Base-by-base conservation (phyloP, 129 eudicot species). In the Mikania micrantha region DNA sequence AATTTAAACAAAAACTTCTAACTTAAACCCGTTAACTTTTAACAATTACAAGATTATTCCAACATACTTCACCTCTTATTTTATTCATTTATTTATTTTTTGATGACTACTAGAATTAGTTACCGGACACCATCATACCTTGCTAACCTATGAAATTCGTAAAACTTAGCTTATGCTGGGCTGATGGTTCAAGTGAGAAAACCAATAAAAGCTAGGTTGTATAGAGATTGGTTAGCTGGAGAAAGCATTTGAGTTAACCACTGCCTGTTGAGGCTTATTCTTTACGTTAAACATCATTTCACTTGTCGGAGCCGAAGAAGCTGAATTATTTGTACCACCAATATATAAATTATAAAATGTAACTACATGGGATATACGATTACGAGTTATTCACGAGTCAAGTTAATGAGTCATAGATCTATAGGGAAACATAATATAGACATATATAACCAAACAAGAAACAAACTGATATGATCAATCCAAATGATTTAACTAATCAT, bases 401-500 rank as follows among this genome's bases (percentile, higher is more conserved):
- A 50, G 15, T 50, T 15, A 50, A 20, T 0, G 29, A 49, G 57
- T 0, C 3, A 8, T 21, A 50, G 15, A 50, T n/a, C 1, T 50
- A 7, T 17, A 47, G 7, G 24, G 24, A 47, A 44, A 44, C n/a
- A 44, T 15, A n/a, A 44, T 4, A 44, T 19, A n/a, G 50, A 20
- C 50, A 44, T 4, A 16, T 44, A n/a, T 44, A n/a, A n/a, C 4
- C 50, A 44, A 44, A 44, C 50, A 44, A 44, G 20, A 44, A 44
- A 47, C 25, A 6, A 17, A 11, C 7, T 47, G 54, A 50, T 50
- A 50, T 50, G 28, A 20, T 22, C 10, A 56, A 56, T 27, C 17
- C 38, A 56, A 49, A 39, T 74, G 53, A 57, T 49, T 69, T 57
- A 71, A 16, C 35, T 36, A 29, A 53, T 42, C 49, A 34, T 6